These are phyloP conservation scores for Diaporthe humulicola DNA, from an alignment of 2,329 filamentous ascomycete genomes.

Conservation along the genomic window DNA sequence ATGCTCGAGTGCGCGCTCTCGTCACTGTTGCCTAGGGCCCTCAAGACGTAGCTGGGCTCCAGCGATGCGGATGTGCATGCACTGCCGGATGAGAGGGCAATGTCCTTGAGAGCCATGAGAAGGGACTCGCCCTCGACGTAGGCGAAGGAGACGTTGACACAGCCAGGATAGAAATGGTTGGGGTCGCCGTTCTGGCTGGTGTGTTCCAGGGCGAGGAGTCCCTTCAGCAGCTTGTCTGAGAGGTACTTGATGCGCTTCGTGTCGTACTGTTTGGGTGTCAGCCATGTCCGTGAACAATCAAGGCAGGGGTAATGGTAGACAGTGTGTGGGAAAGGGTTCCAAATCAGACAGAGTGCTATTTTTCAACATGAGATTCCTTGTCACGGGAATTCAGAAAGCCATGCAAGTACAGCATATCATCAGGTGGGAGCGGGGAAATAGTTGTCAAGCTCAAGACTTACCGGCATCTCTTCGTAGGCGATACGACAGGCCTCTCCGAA, in stretches of 20 bases:
- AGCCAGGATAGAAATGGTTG: conserved; percentile 90
- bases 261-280: conserved; percentile 80
- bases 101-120: conserved; percentile 98
- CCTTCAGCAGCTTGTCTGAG: conserved; percentile 85
- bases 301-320: conserved; percentile 19
- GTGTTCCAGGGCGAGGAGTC: conserved; percentile 90
- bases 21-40: conserved; percentile 94
- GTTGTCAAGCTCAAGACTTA: conserved; percentile 64
- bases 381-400: conserved; percentile 86
- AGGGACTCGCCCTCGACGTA: conserved; percentile 99
- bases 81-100: conserved; percentile 95
- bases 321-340: conserved; percentile 40
- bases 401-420: conserved; percentile 91
- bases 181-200: conserved; percentile 91
- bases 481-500: conserved; percentile 97
- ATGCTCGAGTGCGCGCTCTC: conserved; percentile 99
- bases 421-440: conserved; percentile 59
- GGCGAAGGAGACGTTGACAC: conserved; percentile 97
- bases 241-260: conserved; percentile 84
- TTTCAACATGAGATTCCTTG: conserved; percentile 70
- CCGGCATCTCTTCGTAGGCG: conserved; percentile 88
- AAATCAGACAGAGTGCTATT: conserved; percentile 77
- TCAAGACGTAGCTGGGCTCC: conserved; percentile 95
- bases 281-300: neutral
- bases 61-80: conserved; percentile 97